phyloP scores from a whole-genome alignment of 306 rosid species.

The Castanospermum australe region DNA sequence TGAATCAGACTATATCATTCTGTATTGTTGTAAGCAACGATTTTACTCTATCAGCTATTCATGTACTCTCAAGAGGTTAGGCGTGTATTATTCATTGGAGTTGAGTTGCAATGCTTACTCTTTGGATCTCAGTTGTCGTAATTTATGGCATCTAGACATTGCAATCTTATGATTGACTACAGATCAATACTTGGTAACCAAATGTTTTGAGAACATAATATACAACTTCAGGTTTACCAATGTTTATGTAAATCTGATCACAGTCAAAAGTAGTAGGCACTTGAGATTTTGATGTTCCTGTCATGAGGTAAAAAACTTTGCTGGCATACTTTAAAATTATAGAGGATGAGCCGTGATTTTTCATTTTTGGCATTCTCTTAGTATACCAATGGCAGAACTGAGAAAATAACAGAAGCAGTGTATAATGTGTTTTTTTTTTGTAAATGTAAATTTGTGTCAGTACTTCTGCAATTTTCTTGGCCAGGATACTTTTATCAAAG shows the following conservation, averaged over 20 bases:
- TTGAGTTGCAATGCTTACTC: slow-evolving; percentile 26
- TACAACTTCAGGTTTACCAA: background rate
- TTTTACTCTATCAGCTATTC: slow-evolving; percentile 27
- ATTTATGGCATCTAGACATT: slow-evolving; percentile 12
- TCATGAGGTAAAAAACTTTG: background rate
- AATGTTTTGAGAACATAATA: slow-evolving; percentile 10
- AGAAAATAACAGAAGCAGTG: background rate
- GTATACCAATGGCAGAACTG: too few relatives aligned
- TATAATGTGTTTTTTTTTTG: background rate
- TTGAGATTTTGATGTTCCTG: background rate
- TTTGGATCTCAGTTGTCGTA: slow-evolving; percentile 9
- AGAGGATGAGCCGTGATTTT: background rate
- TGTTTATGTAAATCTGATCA: slow-evolving; percentile 21
- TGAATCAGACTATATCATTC: slow-evolving; percentile 10
- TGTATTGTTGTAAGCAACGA: slow-evolving; percentile 31
- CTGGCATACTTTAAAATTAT: background rate
- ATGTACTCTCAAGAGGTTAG: slow-evolving; percentile 13
- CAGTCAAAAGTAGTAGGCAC: background rate
- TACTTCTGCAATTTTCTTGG: background rate
- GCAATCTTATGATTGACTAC: background rate
- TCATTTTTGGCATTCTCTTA: too few relatives aligned
- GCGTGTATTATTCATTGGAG: slow-evolving; percentile 1
- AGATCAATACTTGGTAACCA: background rate
- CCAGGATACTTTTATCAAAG: background rate
- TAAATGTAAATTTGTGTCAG: background rate